Evolutionary conservation across 1,139 yeast genomes (phyloP).

Genomic region (Pichia sp.): DNA sequence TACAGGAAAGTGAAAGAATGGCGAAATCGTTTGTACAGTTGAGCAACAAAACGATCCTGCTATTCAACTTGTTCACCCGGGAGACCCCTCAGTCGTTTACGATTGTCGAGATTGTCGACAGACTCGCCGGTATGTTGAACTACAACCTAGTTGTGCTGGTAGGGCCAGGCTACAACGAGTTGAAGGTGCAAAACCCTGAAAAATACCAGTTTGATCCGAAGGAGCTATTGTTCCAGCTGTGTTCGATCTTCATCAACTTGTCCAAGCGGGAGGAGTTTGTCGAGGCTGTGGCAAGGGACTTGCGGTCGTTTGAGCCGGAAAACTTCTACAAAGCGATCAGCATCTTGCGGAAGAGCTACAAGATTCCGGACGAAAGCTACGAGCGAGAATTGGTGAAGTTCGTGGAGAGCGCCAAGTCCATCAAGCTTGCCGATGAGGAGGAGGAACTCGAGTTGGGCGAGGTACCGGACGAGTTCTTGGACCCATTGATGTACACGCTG

Average conservation of each 20-base stretch:
- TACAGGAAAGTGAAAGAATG: conserved; percentile 63
- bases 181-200: conserved; percentile 81
- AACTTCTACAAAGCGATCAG: conserved; percentile 67
- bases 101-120: conserved; percentile 84
- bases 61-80: conserved; percentile 76
- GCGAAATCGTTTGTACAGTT: conserved; percentile 82
- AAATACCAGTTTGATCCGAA: conserved; percentile 82
- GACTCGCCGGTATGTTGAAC: conserved; percentile 93
- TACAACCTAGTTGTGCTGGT: conserved; percentile 86
- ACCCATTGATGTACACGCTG: conserved; percentile 90
- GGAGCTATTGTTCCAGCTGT: conserved; percentile 60
- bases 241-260: conserved; percentile 73
- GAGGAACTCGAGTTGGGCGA: conserved; percentile 92
- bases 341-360: conserved; percentile 55
- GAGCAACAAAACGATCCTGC: conserved; percentile 74
- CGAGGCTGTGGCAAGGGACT: conserved; percentile 82
- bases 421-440: conserved; percentile 61
- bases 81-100: conserved; percentile 86
- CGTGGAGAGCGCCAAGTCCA: conserved; percentile 58
- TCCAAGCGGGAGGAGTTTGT: conserved; percentile 61
- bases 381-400: conserved; percentile 51
- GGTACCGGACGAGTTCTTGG: conserved; percentile 92
- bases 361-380: conserved; percentile 46
- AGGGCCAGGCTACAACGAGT: conserved; percentile 88
- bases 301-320: conserved; percentile 69